Evolutionary conservation across 169 alveolate genomes (phyloP).

Genomic region (Blepharisma undulans): DNA sequence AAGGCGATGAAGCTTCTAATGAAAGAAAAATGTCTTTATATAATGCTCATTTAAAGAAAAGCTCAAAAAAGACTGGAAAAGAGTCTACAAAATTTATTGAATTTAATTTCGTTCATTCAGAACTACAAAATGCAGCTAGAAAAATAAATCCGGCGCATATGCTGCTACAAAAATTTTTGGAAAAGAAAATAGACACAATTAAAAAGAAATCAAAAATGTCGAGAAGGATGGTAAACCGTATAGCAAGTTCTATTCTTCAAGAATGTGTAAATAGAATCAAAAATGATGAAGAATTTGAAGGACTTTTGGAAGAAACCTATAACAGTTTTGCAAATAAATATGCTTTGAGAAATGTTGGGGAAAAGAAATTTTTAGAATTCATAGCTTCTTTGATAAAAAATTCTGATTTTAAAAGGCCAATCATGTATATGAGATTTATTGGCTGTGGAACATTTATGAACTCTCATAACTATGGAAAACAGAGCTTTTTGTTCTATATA

Average conservation of each 20-base stretch:
- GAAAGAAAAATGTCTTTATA: not conserved
- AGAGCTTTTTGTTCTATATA: slow-evolving; percentile 17
- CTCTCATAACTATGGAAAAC: not conserved
- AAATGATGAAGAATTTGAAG: slow-evolving; percentile 2
- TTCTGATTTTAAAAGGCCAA: not conserved
- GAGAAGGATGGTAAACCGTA: slow-evolving; percentile 4
- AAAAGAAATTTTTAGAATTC: slow-evolving; percentile 47
- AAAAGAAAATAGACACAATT: not conserved
- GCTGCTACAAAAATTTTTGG: not conserved
- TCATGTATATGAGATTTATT: not conserved
- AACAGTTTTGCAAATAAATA: slow-evolving; percentile 50
- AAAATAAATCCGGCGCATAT: not conserved
- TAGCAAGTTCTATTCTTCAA: not conserved
- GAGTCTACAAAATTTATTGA: not conserved
- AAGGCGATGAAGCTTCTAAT: not conserved
- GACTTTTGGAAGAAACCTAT: slow-evolving; percentile 40
- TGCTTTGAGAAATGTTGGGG: slow-evolving; percentile 58
- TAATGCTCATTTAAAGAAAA: not conserved
- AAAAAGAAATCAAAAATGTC: not conserved
- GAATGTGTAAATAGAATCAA: not conserved
- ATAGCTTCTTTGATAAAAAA: slow-evolving; percentile 16
- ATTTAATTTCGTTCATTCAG: not conserved
- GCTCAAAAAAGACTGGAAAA: not conserved
- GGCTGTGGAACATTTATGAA: not conserved
- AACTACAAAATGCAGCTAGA: not conserved